Base-by-base conservation (phyloP, 2,329 filamentous ascomycete species). In the Xylariaceae sp. region DNA sequence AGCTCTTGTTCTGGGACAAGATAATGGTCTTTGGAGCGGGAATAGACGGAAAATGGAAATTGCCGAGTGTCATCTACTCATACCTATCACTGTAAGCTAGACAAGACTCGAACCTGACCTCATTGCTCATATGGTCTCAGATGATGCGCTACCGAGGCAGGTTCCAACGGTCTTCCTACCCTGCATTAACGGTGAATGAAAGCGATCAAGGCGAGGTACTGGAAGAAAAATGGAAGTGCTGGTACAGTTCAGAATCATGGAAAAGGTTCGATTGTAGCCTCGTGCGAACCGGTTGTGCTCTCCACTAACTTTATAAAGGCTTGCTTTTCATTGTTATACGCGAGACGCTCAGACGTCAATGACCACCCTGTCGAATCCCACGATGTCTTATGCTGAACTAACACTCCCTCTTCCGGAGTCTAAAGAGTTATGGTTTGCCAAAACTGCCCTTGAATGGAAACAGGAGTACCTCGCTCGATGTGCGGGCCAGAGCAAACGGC, bases 341-440 rank as follows among this genome's bases (percentile, higher is more conserved):
- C 79, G 85, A 51, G 87, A 91, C 62, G 77, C 84, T 0, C 84
- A 89, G 55, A 78, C 81, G 3, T 88, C 87, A 2, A 86, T 91
- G 73, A 82, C 84, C 1, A 77, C 87, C 3, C 75, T 88, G 48
- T 83, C 81, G 18, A 85, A 81, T 53, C 84, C 86, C 0, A 73
- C 84, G 16, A 82, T 90, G 59, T 87, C 86, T 0, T 91, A 89
- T 62, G 79, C 85, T 0, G 88, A 91, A 62, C 72, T 91, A 42
- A 82, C 82, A 3, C 72, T 90, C 2, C 85, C 86, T 1, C 69
- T 91, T 0, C 87, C 88, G 0, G 81, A 81, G 55, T 74, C 82
- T 0, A 77, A 80, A 48, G 76, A 81, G 10, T 68, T 91, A 2
- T 92, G 88, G 88, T 78, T 82, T 41, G 87, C 88, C 1, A 77